A percentile compares a stretch with the other conserved stretches of the same genome.
Evolutionary conservation across 495 filamentous ascomycete species (phyloP).

Genomic region (Xanthoparmelia taractica): DNA sequence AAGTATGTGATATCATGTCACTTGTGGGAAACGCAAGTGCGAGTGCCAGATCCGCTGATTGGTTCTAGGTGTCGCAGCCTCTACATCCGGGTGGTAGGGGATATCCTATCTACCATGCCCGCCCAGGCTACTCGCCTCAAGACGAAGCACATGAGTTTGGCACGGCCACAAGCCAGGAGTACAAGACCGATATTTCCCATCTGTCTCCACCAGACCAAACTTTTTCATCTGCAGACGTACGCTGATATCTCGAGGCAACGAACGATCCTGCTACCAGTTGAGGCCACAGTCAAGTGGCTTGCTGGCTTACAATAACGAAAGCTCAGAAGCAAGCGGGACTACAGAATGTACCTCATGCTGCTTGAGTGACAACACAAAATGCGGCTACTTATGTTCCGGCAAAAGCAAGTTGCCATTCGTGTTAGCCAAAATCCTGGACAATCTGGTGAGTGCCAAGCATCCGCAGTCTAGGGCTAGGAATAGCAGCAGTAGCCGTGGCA

Average conservation of each 20-base stretch:
- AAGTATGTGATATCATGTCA: slow-evolving; percentile 35
- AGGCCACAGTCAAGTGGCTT: not conserved
- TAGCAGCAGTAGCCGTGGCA: not conserved
- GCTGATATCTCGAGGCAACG: not conserved
- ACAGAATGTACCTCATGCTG: not conserved
- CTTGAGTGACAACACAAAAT: not conserved
- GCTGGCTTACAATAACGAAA: not conserved
- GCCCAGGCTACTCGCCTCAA: not conserved
- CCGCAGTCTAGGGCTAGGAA: not conserved
- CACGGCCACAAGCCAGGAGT: too few species aligned
- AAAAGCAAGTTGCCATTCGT: not conserved
- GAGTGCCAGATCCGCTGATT: slow-evolving; percentile 1
- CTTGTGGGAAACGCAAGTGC: slow-evolving; percentile 12
- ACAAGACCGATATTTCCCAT: too few species aligned
- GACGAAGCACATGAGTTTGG: too few species aligned
- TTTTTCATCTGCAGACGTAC: too few species aligned
- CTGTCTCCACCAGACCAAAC: too few species aligned
- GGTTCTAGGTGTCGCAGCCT: slow-evolving; percentile 37
- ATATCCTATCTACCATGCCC: slow-evolving; percentile 32
- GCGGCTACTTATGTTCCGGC: not conserved
- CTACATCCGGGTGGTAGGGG: slow-evolving; percentile 45
- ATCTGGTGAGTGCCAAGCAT: not conserved
- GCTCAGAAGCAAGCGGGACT: not conserved
- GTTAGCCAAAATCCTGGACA: not conserved
- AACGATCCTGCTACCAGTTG: not conserved